Percentiles rank a stretch among this genome's conserved stretches.
phyloP scores from a whole-genome alignment of 2,329 filamentous ascomycete genomes.

The Phaeosphaeriaceae sp. region DNA sequence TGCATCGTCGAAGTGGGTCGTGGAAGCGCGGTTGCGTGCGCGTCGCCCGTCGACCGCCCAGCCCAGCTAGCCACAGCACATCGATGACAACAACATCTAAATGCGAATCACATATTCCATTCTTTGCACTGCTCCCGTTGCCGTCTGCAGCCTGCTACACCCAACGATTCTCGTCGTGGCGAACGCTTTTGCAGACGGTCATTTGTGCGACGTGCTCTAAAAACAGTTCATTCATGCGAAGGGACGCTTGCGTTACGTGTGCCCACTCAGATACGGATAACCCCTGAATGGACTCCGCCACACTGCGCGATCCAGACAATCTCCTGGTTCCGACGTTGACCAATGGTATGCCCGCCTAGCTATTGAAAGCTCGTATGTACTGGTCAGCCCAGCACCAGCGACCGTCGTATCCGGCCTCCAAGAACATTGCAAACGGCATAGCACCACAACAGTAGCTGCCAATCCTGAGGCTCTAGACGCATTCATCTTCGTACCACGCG shows the following conservation, averaged over 20 bases:
- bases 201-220: slow-evolving; percentile 15
- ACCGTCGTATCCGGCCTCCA: slow-evolving; percentile 3
- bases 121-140: no score
- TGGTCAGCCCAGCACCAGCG: not conserved
- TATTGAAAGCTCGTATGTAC: slow-evolving; percentile 1
- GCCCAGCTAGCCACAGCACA: no score
- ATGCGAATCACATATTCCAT: no score
- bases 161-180: not conserved
- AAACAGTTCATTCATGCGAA: slow-evolving; percentile 11
- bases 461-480: not conserved
- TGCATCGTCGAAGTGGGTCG: no score
- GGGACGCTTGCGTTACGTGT: slow-evolving; percentile 8
- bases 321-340: no score
- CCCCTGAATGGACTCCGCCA: slow-evolving; percentile 39
- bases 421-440: not conserved
- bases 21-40: no score
- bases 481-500: not conserved
- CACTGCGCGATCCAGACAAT: no score
- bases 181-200: slow-evolving; percentile 1
- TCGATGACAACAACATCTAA: no score
- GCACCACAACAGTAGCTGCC: not conserved
- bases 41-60: no score
- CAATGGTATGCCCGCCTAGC: slow-evolving; percentile 10
- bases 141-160: slow-evolving; percentile 2
- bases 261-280: no score